Evolutionary conservation across 805 yeast genomes (phyloP).

Genomic region (Wickerhamomyces strasburgensis): DNA sequence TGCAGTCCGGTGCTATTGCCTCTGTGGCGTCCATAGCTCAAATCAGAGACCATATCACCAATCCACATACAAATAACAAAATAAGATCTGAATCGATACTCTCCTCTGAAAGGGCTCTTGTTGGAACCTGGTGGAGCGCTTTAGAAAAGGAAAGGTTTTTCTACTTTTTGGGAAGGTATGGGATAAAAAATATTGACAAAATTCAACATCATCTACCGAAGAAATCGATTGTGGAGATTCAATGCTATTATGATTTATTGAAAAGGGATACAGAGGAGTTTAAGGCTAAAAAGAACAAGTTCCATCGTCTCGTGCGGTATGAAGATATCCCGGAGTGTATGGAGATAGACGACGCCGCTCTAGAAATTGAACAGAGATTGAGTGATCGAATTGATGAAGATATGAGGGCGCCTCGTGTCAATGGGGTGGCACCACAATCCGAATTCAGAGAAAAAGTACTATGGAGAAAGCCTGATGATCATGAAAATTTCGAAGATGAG

Average conservation of each 20-base stretch:
- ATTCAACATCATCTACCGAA: constrained; percentile 34
- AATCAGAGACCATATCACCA: no score
- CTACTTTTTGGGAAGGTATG: constrained; percentile 40
- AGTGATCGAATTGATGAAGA: not conserved
- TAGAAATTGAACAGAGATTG: constrained; percentile 41
- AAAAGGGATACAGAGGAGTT: constrained; percentile 23
- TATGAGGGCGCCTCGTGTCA: not conserved
- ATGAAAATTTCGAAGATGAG: not conserved
- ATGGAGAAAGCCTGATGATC: not conserved
- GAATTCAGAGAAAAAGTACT: not conserved
- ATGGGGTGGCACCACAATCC: not conserved
- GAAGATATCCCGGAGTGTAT: constrained; percentile 46
- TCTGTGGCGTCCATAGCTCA: no score
- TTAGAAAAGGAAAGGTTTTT: constrained; percentile 50
- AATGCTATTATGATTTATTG: constrained; percentile 39
- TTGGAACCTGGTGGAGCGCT: constrained; percentile 11
- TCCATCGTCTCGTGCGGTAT: constrained; percentile 29
- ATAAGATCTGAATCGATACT: not conserved
- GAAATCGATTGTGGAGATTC: constrained; percentile 41
- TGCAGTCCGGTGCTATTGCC: no score
- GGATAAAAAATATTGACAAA: constrained; percentile 41
- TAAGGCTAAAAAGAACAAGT: constrained; percentile 21
- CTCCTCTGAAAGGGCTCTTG: not conserved
- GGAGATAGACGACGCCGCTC: constrained; percentile 43
- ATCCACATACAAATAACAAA: no score